phyloP scores from a whole-genome alignment of 139 green algal genomes.

The Trebouxia sp. region DNA sequence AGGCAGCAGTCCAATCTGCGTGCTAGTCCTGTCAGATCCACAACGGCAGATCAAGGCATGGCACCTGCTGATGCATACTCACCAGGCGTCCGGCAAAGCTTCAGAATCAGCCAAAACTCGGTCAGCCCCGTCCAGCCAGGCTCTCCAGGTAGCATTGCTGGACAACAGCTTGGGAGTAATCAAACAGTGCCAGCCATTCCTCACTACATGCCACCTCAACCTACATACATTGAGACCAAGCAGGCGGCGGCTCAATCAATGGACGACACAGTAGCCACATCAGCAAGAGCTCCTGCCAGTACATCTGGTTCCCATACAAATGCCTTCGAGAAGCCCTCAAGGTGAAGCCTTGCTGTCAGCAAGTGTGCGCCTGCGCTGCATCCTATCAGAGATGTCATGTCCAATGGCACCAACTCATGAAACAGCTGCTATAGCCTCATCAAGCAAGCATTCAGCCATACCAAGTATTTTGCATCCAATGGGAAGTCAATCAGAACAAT shows the following conservation, averaged over 20 bases:
- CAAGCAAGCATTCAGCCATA: no score
- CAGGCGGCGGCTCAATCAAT: not conserved
- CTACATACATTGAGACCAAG: not conserved
- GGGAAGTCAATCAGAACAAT: no score
- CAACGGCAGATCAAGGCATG: not conserved
- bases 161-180: not conserved
- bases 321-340: not conserved
- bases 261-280: no score
- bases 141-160: not conserved
- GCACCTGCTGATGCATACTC: not conserved
- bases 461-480: no score
- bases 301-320: not conserved
- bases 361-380: no score
- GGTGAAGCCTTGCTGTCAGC: not conserved
- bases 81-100: no score
- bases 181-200: not conserved
- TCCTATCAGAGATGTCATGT: no score
- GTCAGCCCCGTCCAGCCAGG: no score
- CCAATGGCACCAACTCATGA: no score
- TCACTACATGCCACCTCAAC: not conserved
- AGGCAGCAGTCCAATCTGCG: not conserved
- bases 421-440: no score
- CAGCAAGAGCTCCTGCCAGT: no score
- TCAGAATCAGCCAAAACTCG: no score
- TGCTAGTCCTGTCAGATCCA: not conserved